Conservation (phyloP, 345 rosid species). For the Excoecaria cochinchinensis region DNA sequence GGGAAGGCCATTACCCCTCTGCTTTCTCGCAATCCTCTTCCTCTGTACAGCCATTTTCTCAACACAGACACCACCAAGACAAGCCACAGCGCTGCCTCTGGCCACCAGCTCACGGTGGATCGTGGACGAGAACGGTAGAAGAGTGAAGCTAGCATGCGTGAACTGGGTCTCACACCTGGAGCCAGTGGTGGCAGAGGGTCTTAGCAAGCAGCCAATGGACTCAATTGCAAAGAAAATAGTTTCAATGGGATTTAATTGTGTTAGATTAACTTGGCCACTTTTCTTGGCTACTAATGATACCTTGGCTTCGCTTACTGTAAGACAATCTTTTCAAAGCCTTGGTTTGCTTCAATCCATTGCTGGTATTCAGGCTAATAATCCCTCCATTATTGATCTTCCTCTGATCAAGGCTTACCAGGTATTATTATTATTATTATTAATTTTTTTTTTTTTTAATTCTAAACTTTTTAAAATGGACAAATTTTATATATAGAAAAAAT, state of each 20-base stretch:
- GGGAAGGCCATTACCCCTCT: conserved; percentile 1
- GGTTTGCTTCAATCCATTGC: conserved; percentile 61
- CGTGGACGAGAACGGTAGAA: conserved; percentile 26
- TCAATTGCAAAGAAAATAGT: conserved; percentile 23
- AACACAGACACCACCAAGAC: too few relatives aligned
- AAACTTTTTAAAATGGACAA: too few relatives aligned
- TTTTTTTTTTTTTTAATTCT: neutral
- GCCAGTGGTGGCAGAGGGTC: conserved; percentile 44
- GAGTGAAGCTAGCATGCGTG: conserved; percentile 41
- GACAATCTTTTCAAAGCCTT: conserved; percentile 57
- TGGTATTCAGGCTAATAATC: conserved; percentile 74
- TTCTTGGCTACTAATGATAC: conserved; percentile 33
- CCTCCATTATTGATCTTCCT: conserved; percentile 71
- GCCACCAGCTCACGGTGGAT: conserved; percentile 35
- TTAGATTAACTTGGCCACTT: conserved; percentile 46
- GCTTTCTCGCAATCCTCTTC: neutral
- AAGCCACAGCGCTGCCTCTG: conserved; percentile 21
- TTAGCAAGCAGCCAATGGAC: conserved; percentile 38
- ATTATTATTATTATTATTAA: neutral
- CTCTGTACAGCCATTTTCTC: neutral
- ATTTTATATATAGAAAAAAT: too few relatives aligned
- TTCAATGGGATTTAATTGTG: conserved; percentile 43
- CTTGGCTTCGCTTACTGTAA: conserved; percentile 22
- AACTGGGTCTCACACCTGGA: conserved; percentile 40
- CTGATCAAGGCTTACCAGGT: conserved; percentile 85